A percentile compares a stretch with the other conserved stretches of the same genome.
Conservation (phyloP, 495 filamentous ascomycete genomes). For the Penicillium bovifimosum region DNA sequence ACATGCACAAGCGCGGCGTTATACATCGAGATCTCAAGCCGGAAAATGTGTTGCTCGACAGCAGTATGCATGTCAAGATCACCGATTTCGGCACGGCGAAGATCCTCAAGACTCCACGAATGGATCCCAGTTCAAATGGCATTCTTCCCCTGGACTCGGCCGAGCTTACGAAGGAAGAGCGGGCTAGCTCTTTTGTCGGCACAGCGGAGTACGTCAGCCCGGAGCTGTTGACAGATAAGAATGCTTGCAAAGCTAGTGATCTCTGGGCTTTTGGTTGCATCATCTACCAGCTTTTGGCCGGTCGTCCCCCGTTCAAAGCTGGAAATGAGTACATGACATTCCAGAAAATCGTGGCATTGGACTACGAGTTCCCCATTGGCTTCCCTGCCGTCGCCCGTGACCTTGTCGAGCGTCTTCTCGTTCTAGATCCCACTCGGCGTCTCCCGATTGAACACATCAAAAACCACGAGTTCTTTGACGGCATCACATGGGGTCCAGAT, state of each 20-base stretch:
- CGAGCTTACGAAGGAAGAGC: constrained; percentile 59
- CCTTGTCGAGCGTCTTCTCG: constrained; percentile 85
- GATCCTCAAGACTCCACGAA: constrained; percentile 65
- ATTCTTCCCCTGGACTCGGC: constrained; percentile 46
- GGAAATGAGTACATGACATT: constrained; percentile 97
- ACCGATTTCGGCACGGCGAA: constrained; percentile 99
- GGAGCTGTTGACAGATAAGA: constrained; percentile 90
- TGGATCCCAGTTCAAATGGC: constrained; percentile 37
- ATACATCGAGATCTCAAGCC: constrained; percentile 98
- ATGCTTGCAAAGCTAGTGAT: constrained; percentile 95
- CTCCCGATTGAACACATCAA: constrained; percentile 96
- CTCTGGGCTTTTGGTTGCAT: constrained; percentile 99
- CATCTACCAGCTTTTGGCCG: constrained; percentile 90
- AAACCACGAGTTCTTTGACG: constrained; percentile 96
- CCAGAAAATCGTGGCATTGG: constrained; percentile 91
- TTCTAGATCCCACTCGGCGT: constrained; percentile 79
- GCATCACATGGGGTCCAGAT: constrained; percentile 74
- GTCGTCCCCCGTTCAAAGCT: constrained; percentile 94
- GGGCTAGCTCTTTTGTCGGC: constrained; percentile 92
- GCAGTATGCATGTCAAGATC: constrained; percentile 96
- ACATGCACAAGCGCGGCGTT: constrained; percentile 94
- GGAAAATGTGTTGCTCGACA: constrained; percentile 92
- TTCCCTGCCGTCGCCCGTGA: constrained; percentile 88
- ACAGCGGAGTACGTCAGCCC: constrained; percentile 99
- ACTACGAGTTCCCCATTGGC: constrained; percentile 88